These are phyloP conservation scores for Linum trigynum DNA, from an alignment of 345 rosid species.

Conservation along the genomic window DNA sequence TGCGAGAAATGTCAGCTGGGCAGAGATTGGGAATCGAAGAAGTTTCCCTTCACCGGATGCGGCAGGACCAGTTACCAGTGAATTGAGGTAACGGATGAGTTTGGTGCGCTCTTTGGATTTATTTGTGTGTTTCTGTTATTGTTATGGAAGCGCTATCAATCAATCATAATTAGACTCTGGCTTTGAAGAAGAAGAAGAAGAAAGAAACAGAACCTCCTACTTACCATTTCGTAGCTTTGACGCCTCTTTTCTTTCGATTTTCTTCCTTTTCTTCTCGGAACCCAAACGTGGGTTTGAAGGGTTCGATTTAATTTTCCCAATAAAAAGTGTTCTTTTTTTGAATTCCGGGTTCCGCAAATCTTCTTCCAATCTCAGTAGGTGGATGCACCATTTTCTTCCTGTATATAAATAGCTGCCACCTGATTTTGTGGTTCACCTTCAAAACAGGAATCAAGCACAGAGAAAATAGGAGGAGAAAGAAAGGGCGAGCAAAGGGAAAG, in stretches of 20 bases:
- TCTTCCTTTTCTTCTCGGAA: slow-evolving; percentile 6
- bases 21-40: too few species aligned
- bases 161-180: background rate
- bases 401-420: slow-evolving; percentile 33
- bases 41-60: too few species aligned
- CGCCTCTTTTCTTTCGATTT: slow-evolving; percentile 18
- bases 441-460: background rate
- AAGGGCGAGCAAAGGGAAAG: too few species aligned
- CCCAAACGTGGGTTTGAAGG: slow-evolving; percentile 12
- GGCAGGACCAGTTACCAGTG: too few species aligned
- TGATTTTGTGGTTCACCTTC: slow-evolving; percentile 20
- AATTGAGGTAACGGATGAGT: too few species aligned
- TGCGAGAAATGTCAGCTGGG: too few species aligned
- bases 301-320: background rate
- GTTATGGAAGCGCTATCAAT: background rate
- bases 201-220: background rate
- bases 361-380: slow-evolving; percentile 8
- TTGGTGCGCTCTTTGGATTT: too few species aligned
- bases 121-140: too few species aligned
- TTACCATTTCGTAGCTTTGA: slow-evolving; percentile 37
- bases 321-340: background rate
- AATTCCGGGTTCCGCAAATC: background rate
- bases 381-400: slow-evolving; percentile 22
- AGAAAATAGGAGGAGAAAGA: too few species aligned
- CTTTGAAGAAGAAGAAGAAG: background rate